Conservation (phyloP, 2,329 filamentous ascomycete genomes). For the Plenodomus biglobosus region DNA sequence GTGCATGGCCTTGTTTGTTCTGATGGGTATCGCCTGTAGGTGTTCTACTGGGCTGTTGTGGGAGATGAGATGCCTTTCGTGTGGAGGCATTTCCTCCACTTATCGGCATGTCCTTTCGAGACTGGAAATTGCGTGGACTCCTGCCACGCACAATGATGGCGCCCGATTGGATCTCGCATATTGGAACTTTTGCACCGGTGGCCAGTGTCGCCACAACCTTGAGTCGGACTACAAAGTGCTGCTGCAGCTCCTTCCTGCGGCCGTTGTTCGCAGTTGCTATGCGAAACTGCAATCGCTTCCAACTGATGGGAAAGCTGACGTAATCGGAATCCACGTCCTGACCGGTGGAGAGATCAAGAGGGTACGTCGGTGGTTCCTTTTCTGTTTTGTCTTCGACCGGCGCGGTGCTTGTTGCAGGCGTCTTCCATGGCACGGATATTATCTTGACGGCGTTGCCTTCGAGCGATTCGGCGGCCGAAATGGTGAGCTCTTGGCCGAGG, state of each 20-base stretch:
- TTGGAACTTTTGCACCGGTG: constrained; percentile 77
- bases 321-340: constrained; percentile 77
- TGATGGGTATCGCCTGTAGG: constrained; percentile 42
- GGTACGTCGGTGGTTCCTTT: constrained; percentile 82
- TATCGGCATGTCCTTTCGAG: constrained; percentile 87
- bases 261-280: constrained; percentile 97
- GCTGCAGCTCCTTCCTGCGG: constrained; percentile 88
- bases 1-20: constrained; percentile 29
- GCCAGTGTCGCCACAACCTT: constrained; percentile 82
- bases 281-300: constrained; percentile 90
- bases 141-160: constrained; percentile 92
- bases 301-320: constrained; percentile 88
- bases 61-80: constrained; percentile 58
- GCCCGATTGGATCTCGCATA: constrained; percentile 82
- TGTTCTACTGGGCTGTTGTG: constrained; percentile 40
- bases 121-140: constrained; percentile 92
- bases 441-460: constrained; percentile 90
- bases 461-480: constrained; percentile 92
- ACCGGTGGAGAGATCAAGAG: constrained; percentile 67
- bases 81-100: constrained; percentile 75
- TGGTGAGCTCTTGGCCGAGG: constrained; percentile 77
- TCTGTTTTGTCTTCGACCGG: constrained; percentile 69
- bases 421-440: constrained; percentile 98
- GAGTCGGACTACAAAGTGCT: constrained; percentile 89
- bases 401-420: constrained; percentile 77